Base-by-base conservation (phyloP, 2,329 filamentous ascomycete genomes). In the Amauroascus verrucosus region DNA sequence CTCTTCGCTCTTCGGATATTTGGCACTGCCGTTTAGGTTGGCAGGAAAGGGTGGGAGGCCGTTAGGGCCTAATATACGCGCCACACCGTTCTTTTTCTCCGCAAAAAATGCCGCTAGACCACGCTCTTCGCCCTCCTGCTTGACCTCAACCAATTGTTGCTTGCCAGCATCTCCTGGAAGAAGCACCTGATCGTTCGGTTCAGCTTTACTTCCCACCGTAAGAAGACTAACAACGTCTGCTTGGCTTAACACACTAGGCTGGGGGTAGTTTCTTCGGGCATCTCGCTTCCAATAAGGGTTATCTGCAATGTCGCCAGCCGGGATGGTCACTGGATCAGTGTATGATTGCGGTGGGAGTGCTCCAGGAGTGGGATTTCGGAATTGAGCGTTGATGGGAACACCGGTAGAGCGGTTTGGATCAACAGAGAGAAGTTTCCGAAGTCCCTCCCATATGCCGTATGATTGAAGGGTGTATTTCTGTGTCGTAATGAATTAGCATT, bases 201-300 rank as follows among this genome's bases (percentile, higher is more conserved):
- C 76, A 9, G 81, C 84, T 54, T 84, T 85, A 72, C 85, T 95
- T 60, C 93, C 93, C 43, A 97, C 82, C 26, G 79, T 83, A 66
- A 98, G 77, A 62, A 98, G 80, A 40, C 85, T 85, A 22, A 93
- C 93, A 49, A 88, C 83, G 70, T 97, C 86, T 45, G 81, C 81
- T 76, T 97, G 93, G 56, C 76, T 84, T 57, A 98, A 80, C 44
- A 87, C 83, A 65, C 85, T 91, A 54, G 86, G 77, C 62, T 78
- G 79, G 30, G 93, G 86, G 74, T 97, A 97, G 64, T 78, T 78
- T 64, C 93, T 81, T 63, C 93, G 86, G 57, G 76, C 71, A 67
- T 98, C 93, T 64, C 93, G 89, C 78, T 95, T 94, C 88, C 89
- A 98, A 76, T 96, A 95, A 35, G 88, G 82, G 74, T 95, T 95